Evolutionary conservation across 306 rosid species (phyloP).

Genomic region (Cucumis melo): DNA sequence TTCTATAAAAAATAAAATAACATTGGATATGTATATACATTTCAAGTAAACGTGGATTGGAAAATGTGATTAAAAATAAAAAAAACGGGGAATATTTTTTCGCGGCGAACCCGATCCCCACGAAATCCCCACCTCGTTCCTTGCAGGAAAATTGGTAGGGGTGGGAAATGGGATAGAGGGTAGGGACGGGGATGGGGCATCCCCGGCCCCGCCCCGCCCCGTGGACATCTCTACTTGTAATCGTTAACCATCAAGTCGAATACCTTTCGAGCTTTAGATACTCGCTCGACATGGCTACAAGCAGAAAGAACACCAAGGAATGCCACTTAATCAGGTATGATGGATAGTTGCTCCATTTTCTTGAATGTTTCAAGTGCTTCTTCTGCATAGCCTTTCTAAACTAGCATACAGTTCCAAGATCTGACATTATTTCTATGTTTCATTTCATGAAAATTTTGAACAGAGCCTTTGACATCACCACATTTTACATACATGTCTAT

Average conservation of each 20-base stretch:
- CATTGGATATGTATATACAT: too few relatives aligned
- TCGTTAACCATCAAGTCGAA: not conserved
- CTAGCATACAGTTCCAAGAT: constrained; percentile 5
- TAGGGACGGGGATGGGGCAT: too few relatives aligned
- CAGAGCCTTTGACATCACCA: not conserved
- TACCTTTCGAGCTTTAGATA: not conserved
- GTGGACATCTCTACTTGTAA: too few relatives aligned
- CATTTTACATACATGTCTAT: constrained; percentile 4
- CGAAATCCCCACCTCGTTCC: too few relatives aligned
- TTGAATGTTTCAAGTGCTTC: not conserved
- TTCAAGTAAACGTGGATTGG: too few relatives aligned
- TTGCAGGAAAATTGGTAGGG: too few relatives aligned
- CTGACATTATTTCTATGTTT: not conserved
- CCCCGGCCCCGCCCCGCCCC: too few relatives aligned
- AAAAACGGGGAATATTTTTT: too few relatives aligned
- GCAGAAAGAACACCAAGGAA: constrained; percentile 6
- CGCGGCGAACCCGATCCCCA: too few relatives aligned
- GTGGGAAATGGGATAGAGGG: too few relatives aligned
- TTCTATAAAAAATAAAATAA: too few relatives aligned
- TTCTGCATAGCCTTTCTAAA: not conserved
- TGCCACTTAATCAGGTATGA: not conserved
- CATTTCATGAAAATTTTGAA: not conserved
- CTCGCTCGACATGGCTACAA: not conserved
- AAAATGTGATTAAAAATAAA: too few relatives aligned
- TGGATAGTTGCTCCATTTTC: not conserved